phyloP scores from a whole-genome alignment of 2,329 filamentous ascomycete genomes.

The Trichoderma breve region DNA sequence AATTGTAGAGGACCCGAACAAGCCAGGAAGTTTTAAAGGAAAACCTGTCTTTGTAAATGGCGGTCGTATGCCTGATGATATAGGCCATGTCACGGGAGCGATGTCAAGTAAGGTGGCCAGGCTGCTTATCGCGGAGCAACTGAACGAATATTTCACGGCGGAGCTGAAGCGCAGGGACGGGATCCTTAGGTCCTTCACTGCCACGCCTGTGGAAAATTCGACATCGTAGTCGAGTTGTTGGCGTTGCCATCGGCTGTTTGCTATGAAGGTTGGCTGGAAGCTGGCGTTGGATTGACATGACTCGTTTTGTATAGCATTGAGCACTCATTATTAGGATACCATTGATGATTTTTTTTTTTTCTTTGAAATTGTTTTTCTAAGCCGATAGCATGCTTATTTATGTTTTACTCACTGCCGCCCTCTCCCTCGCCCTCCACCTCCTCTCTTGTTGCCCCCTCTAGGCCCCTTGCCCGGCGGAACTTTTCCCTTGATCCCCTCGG shows the following conservation, averaged over 20 bases:
- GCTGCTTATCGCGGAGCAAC: constrained; percentile 39
- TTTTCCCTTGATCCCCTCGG: constrained; percentile 52
- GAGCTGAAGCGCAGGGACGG: constrained; percentile 22
- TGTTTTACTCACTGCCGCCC: constrained; percentile 27
- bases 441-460: constrained; percentile 40
- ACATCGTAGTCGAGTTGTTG: background rate
- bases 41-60: constrained; percentile 35
- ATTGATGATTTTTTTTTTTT: background rate
- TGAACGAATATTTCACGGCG: constrained; percentile 39
- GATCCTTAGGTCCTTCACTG: background rate
- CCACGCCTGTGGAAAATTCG: background rate
- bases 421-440: constrained; percentile 38
- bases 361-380: background rate
- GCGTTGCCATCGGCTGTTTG: background rate
- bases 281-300: background rate
- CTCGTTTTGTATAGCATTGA: background rate
- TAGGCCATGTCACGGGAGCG: constrained; percentile 37
- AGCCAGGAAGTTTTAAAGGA: constrained; percentile 37
- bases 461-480: constrained; percentile 50
- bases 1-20: constrained; percentile 25
- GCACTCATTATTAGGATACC: background rate
- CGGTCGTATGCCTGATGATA: constrained; percentile 30
- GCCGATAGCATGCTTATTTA: background rate
- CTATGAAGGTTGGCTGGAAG: background rate
- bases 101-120: constrained; percentile 37